A percentile compares a stretch with the other conserved stretches of the same genome.
Evolutionary conservation across 1,139 yeast species (phyloP).

Genomic region (Sugiyamaella castrensis): DNA sequence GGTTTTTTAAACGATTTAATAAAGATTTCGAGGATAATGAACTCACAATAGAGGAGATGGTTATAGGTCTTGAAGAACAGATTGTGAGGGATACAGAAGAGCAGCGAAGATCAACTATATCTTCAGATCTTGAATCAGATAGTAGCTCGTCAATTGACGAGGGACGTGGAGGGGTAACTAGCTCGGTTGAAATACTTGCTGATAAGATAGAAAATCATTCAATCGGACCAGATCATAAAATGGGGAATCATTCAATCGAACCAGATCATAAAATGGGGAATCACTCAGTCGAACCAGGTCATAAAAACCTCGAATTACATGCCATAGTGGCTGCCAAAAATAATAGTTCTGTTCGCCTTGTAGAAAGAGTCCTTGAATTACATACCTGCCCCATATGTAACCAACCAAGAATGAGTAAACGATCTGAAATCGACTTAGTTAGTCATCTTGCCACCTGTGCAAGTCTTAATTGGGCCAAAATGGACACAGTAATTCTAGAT

Average conservation of each 20-base stretch:
- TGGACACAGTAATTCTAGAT: constrained; percentile 61
- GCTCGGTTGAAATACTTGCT: too few relatives aligned
- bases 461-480: constrained; percentile 71
- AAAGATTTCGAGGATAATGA: constrained; percentile 53
- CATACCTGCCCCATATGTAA: constrained; percentile 77
- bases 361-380: constrained; percentile 52
- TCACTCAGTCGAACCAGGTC: too few relatives aligned
- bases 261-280: too few relatives aligned
- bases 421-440: constrained; percentile 63
- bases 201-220: too few relatives aligned
- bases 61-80: constrained; percentile 50
- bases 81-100: constrained; percentile 31
- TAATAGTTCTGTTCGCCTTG: neutral
- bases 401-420: constrained; percentile 54
- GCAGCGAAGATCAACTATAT: constrained; percentile 18
- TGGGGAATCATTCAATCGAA: too few relatives aligned
- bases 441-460: constrained; percentile 89
- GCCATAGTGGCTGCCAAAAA: neutral
- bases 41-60: constrained; percentile 54
- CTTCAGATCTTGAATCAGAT: constrained; percentile 11
- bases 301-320: too few relatives aligned
- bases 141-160: neutral
- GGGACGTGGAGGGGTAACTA: too few relatives aligned
- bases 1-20: constrained; percentile 45
- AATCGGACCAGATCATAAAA: too few relatives aligned